Percentiles rank a stretch among this genome's conserved stretches.
Conservation (phyloP, 2,329 filamentous ascomycete species). For the Epichloe elymi region DNA sequence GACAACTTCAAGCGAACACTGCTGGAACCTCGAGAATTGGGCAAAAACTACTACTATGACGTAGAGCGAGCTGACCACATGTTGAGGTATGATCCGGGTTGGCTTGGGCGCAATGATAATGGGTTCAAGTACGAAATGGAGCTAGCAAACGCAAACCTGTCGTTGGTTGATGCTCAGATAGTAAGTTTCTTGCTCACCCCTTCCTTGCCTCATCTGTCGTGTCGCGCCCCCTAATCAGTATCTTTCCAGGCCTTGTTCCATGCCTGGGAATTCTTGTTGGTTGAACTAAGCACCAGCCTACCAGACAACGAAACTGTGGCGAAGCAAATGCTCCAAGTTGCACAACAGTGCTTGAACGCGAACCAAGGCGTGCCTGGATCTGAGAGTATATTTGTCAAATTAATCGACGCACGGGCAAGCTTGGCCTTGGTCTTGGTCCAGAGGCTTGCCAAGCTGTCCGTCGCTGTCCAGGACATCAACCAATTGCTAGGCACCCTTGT, state of each 20-base stretch:
- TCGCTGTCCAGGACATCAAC: slow-evolving; percentile 36
- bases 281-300: slow-evolving; percentile 65
- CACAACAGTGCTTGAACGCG: slow-evolving; percentile 62
- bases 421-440: slow-evolving; percentile 75
- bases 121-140: slow-evolving; percentile 76
- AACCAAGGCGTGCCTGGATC: slow-evolving; percentile 63
- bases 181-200: slow-evolving; percentile 33
- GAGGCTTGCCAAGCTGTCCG: slow-evolving; percentile 50
- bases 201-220: neutral
- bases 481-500: slow-evolving; percentile 38
- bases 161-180: slow-evolving; percentile 83
- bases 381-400: slow-evolving; percentile 67
- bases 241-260: slow-evolving; percentile 58
- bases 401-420: slow-evolving; percentile 65
- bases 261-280: slow-evolving; percentile 77
- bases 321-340: slow-evolving; percentile 59
- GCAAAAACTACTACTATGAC: slow-evolving; percentile 74
- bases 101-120: slow-evolving; percentile 53
- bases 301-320: slow-evolving; percentile 41
- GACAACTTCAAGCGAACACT: slow-evolving; percentile 67
- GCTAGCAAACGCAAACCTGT: slow-evolving; percentile 80
- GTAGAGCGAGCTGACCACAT: slow-evolving; percentile 61
- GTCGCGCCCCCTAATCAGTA: neutral
- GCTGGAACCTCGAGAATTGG: slow-evolving; percentile 52
- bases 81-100: slow-evolving; percentile 63